These are phyloP conservation scores for Dryas alaskensis DNA, from an alignment of 306 rosid species.

Conservation along the genomic window DNA sequence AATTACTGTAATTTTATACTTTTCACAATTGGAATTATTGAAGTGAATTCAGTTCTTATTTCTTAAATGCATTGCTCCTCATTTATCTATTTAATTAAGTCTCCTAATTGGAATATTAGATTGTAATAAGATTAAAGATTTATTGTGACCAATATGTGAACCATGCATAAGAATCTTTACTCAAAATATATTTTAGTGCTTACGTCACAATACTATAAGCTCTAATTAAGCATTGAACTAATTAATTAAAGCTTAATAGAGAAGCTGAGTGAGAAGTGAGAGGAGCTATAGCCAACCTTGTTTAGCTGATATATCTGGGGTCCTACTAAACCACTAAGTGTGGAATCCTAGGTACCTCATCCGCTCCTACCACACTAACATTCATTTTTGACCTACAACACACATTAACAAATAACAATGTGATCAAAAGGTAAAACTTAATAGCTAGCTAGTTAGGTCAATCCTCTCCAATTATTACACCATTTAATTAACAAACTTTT, in stretches of 20 bases:
- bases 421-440: constrained; percentile 16
- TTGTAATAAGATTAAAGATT: too few species aligned
- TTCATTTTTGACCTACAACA: constrained; percentile 33
- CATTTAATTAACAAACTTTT: not conserved
- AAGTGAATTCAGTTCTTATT: too few species aligned
- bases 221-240: not conserved
- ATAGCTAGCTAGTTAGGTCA: constrained; percentile 27
- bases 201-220: not conserved
- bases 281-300: constrained; percentile 9
- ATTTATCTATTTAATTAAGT: too few species aligned
- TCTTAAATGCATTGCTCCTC: too few species aligned
- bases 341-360: constrained; percentile 58
- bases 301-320: constrained; percentile 34
- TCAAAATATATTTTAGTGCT: too few species aligned
- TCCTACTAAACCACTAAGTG: constrained; percentile 49
- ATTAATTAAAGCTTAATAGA: not conserved
- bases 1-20: too few species aligned
- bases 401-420: not conserved
- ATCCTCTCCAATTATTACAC: constrained; percentile 22
- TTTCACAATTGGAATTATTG: too few species aligned
- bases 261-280: not conserved
- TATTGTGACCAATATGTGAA: too few species aligned
- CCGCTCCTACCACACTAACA: not conserved
- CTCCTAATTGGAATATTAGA: too few species aligned
- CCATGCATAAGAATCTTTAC: too few species aligned